Evolutionary conservation across 2,329 filamentous ascomycete genomes (phyloP), one percentile per base, ranked within the genome.

Genomic region (Aspergillus fructus): DNA sequence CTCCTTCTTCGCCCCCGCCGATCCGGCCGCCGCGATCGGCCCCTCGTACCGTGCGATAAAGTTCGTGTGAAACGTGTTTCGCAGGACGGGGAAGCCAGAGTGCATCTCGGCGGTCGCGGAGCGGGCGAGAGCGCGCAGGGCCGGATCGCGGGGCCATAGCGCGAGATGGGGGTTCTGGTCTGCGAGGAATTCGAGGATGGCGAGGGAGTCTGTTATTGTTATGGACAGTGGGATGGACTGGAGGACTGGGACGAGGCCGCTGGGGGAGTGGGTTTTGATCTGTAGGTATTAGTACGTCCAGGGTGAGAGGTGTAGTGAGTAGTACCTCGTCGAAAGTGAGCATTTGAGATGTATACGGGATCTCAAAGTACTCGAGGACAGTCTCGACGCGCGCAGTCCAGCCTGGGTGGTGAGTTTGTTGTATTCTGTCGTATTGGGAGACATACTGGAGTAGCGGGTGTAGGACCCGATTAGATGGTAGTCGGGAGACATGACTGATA

Each of bases 371-470:
- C 50, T 74, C 68, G 37, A 74, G 54, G 8, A 74, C 63, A 4
- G 66, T 62, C 39, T 70, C 69, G 5, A 73, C 68, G 19, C 71
- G 70, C 2, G 64, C 60, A 17, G 71, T 73, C 71, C 71, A 74
- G 54, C 71, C 71, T 74, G 34, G 48, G 2, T 24, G 2, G 34
- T 40, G 21, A 34, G 1, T 17, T 37, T 37, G 34, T 21, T 3
- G 21, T 21, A 4, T 21, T 21, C 3, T 21, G 21, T 21, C 21
- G n/a, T 4, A 9, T 30, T 9, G 21, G 9, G 8, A 30, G 43
- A 9, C 65, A 47, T 64, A 73, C 71, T 72, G 24, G 71, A 74
- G 50, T 73, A 74, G 23, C 71, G 68, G 24, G 69, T 73, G 57
- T 64, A 56, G 24, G 61, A 55, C 33, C 71, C 71, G 45, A 73